These are phyloP conservation scores for Biscogniauxia mediterranea DNA, from an alignment of 2,329 filamentous ascomycete species.

Conservation along the genomic window DNA sequence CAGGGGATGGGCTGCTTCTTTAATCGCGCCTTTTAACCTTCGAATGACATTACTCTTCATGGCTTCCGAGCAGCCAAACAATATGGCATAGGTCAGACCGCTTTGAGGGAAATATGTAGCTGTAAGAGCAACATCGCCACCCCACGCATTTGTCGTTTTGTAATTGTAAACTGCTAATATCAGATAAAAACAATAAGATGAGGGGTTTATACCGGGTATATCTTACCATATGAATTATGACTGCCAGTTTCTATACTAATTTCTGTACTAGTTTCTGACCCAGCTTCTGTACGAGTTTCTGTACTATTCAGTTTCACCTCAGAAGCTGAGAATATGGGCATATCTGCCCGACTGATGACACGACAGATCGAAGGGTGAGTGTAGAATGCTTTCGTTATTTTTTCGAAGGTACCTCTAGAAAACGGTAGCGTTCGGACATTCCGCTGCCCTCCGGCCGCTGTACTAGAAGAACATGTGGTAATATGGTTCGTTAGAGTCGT, in stretches of 20 bases:
- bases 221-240: neutral
- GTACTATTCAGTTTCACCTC: constrained; percentile 10
- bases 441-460: neutral
- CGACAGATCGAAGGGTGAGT: neutral
- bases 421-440: neutral
- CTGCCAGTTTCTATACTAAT: too few species aligned
- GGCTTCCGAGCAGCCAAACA: constrained; percentile 22
- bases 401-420: neutral
- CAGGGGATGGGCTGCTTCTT: constrained; percentile 25
- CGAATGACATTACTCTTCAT: constrained; percentile 19
- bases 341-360: neutral
- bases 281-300: too few species aligned
- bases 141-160: constrained; percentile 28
- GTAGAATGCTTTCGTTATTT: neutral
- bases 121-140: constrained; percentile 25
- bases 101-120: constrained; percentile 26
- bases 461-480: neutral
- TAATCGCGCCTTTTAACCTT: constrained; percentile 5
- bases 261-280: too few species aligned
- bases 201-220: neutral
- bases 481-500: neutral
- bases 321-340: constrained; percentile 8
- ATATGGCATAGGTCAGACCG: constrained; percentile 21
- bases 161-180: constrained; percentile 25
- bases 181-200: neutral